phyloP scores from a whole-genome alignment of 441 rosid genomes.

The Adansonia grandidieri region DNA sequence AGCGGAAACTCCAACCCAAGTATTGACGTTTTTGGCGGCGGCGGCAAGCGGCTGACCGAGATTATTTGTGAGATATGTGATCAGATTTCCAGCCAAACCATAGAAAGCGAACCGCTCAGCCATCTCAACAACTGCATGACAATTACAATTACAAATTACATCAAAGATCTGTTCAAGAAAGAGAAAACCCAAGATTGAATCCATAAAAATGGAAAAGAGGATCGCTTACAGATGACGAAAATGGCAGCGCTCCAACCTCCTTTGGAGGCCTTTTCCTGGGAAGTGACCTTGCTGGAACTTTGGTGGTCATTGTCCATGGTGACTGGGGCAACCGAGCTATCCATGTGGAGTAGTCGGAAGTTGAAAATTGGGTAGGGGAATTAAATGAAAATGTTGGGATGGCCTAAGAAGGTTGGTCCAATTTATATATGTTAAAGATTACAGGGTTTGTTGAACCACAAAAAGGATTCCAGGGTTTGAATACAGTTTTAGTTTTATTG shows the following conservation, averaged over 20 bases:
- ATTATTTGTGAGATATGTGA: conserved; percentile 64
- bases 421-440: background rate
- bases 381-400: background rate
- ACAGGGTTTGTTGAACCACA: no score
- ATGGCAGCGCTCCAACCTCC: conserved; percentile 88
- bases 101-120: conserved; percentile 79
- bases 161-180: background rate
- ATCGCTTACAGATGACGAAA: conserved; percentile 67
- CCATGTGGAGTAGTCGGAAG: conserved; percentile 16
- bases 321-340: conserved; percentile 22
- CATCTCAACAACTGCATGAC: conserved; percentile 67
- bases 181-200: background rate
- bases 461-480: no score
- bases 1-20: conserved; percentile 79
- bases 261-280: conserved; percentile 26
- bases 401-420: background rate
- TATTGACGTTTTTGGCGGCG: conserved; percentile 68
- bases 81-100: conserved; percentile 75
- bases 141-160: background rate
- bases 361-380: background rate
- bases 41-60: conserved; percentile 55
- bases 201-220: background rate
- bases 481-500: no score
- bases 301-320: background rate
- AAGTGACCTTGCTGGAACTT: background rate